Evolutionary conservation across 164 flowering plant genomes (phyloP).

Genomic region (Vitis riparia): DNA sequence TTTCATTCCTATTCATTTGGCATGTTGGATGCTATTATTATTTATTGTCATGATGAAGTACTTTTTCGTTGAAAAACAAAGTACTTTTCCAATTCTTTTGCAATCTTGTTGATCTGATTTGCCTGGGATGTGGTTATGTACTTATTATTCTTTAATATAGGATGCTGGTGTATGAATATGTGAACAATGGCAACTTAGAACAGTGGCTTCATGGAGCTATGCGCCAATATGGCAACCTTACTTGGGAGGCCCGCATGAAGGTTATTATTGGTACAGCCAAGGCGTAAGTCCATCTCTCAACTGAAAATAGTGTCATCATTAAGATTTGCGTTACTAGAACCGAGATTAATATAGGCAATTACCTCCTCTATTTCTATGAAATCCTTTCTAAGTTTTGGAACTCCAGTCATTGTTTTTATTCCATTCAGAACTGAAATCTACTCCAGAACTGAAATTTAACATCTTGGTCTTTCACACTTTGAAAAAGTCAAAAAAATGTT

Average conservation of each 20-base stretch:
- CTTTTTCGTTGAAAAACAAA: background rate
- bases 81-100: background rate
- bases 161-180: slow-evolving; percentile 83
- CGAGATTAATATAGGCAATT: background rate
- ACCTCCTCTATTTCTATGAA: slow-evolving; percentile 1
- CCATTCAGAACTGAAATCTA: background rate
- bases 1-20: background rate
- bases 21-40: background rate
- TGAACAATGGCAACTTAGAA: slow-evolving; percentile 76
- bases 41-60: background rate
- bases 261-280: slow-evolving; percentile 73
- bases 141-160: slow-evolving; percentile 23
- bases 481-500: background rate
- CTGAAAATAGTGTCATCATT: background rate
- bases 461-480: slow-evolving; percentile 1
- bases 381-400: background rate
- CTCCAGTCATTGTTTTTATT: background rate
- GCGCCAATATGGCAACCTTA: slow-evolving; percentile 52
- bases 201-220: slow-evolving; percentile 82
- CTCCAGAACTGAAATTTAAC: background rate
- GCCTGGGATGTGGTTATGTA: background rate
- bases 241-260: slow-evolving; percentile 80
- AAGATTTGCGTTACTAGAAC: background rate
- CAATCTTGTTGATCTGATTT: background rate
- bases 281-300: slow-evolving; percentile 56